Evolutionary conservation across 2,329 filamentous ascomycete species (phyloP).

Genomic region (Ascochyta rabiei): DNA sequence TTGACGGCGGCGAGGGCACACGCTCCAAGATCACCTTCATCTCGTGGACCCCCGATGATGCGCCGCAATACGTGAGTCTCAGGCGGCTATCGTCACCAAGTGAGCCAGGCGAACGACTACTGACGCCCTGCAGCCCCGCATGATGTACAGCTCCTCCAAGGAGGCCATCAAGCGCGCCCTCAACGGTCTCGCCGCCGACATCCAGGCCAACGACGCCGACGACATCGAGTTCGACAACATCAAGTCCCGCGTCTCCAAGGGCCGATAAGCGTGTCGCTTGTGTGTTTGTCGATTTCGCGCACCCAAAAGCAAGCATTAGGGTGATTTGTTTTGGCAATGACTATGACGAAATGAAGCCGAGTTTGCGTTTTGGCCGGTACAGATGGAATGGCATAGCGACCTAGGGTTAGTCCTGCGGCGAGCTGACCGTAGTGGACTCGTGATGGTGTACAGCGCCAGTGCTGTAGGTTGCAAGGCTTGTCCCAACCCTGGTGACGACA

Average conservation of each 20-base stretch:
- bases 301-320: conserved; percentile 23
- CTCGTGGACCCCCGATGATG: conserved; percentile 63
- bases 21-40: conserved; percentile 60
- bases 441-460: conserved; percentile 15
- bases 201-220: conserved; percentile 83
- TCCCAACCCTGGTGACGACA: conserved; percentile 21
- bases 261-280: conserved; percentile 48
- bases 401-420: background rate
- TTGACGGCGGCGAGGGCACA: conserved; percentile 73
- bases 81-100: background rate
- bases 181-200: conserved; percentile 74
- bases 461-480: conserved; percentile 22
- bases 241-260: conserved; percentile 60
- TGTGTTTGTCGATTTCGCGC: conserved; percentile 27
- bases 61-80: conserved; percentile 71
- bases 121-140: conserved; percentile 69
- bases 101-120: background rate
- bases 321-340: conserved; percentile 25
- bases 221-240: conserved; percentile 80
- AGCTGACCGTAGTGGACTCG: conserved; percentile 1
- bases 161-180: conserved; percentile 81
- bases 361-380: conserved; percentile 20
- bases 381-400: conserved; percentile 17
- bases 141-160: conserved; percentile 90
- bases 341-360: conserved; percentile 26